Conservation (phyloP, 768 basidiomycete species). For the Tremella mesenterica region DNA sequence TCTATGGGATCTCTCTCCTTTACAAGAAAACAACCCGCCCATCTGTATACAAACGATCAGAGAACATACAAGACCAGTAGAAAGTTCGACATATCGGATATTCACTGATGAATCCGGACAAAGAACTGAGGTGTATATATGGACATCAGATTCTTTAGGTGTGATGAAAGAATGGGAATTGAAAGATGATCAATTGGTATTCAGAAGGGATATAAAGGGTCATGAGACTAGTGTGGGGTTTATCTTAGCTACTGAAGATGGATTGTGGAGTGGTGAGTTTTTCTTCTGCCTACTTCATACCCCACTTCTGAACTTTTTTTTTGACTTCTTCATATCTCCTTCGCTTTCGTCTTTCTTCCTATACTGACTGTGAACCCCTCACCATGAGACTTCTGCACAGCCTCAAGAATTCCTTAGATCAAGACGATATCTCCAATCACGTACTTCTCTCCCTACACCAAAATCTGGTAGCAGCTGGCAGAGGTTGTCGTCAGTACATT, state of each 20-base stretch:
- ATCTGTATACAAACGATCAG: constrained; percentile 60
- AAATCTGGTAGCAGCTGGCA: neutral
- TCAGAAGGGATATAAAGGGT: constrained; percentile 51
- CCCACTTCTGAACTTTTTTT: neutral
- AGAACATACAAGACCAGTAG: constrained; percentile 79
- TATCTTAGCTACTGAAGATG: constrained; percentile 56
- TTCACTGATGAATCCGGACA: constrained; percentile 40
- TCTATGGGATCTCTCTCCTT: constrained; percentile 60
- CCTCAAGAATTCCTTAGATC: too few relatives aligned
- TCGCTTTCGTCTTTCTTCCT: too few relatives aligned
- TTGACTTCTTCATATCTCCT: too few relatives aligned
- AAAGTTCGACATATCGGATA: constrained; percentile 57
- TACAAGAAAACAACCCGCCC: constrained; percentile 10
- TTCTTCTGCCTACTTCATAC: too few relatives aligned
- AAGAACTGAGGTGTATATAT: constrained; percentile 48
- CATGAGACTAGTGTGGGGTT: constrained; percentile 82
- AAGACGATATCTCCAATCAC: too few relatives aligned
- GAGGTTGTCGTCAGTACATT: constrained; percentile 51
- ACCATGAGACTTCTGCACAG: too few relatives aligned
- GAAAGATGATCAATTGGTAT: constrained; percentile 2
- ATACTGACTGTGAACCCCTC: too few relatives aligned
- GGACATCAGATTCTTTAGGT: constrained; percentile 89
- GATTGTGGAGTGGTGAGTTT: constrained; percentile 78
- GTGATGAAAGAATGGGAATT: constrained; percentile 72
- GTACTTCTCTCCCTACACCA: too few relatives aligned